Conservation (phyloP, 768 basidiomycete genomes). For the Tubosaeta sp. region DNA sequence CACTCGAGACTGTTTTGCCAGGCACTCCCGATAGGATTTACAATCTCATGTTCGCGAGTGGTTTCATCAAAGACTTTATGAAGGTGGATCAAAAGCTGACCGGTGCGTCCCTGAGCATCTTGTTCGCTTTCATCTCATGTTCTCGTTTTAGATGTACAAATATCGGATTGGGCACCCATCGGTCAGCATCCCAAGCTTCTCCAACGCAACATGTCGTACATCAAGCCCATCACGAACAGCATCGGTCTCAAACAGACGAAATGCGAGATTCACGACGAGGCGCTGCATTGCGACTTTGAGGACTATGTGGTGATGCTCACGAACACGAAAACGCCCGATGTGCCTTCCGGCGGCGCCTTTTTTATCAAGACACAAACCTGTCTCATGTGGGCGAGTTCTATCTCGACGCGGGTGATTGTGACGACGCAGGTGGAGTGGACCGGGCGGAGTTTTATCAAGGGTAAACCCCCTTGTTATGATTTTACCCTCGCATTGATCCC, state of each 20-base stretch:
- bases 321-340: slow-evolving; percentile 90
- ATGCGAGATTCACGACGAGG: slow-evolving; percentile 92
- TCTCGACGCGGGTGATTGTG: slow-evolving; percentile 75
- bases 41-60: slow-evolving; percentile 94
- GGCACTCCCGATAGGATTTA: slow-evolving; percentile 94
- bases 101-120: slow-evolving; percentile 47
- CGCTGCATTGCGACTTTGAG: slow-evolving; percentile 74
- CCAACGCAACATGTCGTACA: slow-evolving; percentile 89
- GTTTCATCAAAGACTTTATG: slow-evolving; percentile 94
- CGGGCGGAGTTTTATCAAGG: slow-evolving; percentile 93
- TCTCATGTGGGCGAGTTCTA: slow-evolving; percentile 85
- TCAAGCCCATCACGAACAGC: slow-evolving; percentile 84
- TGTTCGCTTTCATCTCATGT: background rate
- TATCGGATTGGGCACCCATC: slow-evolving; percentile 88
- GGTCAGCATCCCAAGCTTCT: slow-evolving; percentile 62
- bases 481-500: background rate
- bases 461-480: slow-evolving; percentile 37
- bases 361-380: slow-evolving; percentile 93
- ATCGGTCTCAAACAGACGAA: slow-evolving; percentile 95
- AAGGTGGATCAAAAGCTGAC: slow-evolving; percentile 79
- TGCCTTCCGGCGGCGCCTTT: slow-evolving; percentile 91
- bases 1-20: slow-evolving; percentile 76
- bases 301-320: slow-evolving; percentile 80
- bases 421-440: slow-evolving; percentile 96
- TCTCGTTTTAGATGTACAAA: slow-evolving; percentile 72